Evolutionary conservation across 345 rosid genomes (phyloP), one percentile per base, ranked within the genome.

Genomic region (Laguncularia racemosa): DNA sequence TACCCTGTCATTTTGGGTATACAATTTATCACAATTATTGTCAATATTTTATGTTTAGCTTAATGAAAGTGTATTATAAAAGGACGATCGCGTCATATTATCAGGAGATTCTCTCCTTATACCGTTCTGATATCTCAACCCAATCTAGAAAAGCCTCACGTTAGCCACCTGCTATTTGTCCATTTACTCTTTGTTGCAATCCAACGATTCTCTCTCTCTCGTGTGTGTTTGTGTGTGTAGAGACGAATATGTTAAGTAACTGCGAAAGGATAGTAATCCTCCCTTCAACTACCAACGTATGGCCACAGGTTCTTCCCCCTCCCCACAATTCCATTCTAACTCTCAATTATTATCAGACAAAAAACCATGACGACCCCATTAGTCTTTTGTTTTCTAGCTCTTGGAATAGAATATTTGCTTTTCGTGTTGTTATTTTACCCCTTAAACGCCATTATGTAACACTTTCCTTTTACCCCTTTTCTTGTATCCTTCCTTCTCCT

Each of bases 131-230:
- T 66, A 60, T 54, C 62, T 65, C 67, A 60, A 62, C 40, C 59
- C 62, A 72, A 52, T 61, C 66, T 69, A 77, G 66, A 18, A 69
- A 61, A 63, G 78, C 67, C 78, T 68, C 73, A 56, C 64, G 77
- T 73, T 78, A 33, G 78, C 80, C 83, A 81, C 83, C 85, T 76
- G 79, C 80, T 77, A 66, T 68, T 81, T 80, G 95, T 84, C 85
- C 69, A 69, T 70, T 79, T 74, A 67, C 82, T 73, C 80, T 69
- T 76, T 73, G 96, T 79, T 58, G 52, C 50, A 33, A 33, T 76
- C 84, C 76, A 68, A 75, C 82, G 76, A 78, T 58, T 55, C 48
- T 54, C 84, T 71, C 58, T 23, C 28, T 23, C 1, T 6, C 28
- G 4, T 6, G 3, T 6, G 3, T 6, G 3, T 6, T 23, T 23